Percentiles rank a stretch among this genome's conserved stretches.
phyloP scores from a whole-genome alignment of 1,139 yeast genomes.

The Candida gigantensis region DNA sequence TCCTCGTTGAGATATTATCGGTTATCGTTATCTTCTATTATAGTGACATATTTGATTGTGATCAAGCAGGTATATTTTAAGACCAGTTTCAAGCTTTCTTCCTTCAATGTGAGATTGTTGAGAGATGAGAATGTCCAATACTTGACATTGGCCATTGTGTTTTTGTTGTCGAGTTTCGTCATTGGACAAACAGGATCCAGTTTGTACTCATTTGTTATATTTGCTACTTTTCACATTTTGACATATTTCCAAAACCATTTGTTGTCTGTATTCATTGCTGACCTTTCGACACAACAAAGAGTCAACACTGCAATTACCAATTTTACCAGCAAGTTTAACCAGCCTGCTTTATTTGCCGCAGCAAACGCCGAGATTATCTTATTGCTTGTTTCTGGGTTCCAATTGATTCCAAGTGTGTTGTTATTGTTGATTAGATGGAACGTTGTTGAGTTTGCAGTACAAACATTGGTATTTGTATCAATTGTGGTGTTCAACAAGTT shows the following conservation, averaged over 20 bases:
- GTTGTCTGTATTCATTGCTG: constrained; percentile 23
- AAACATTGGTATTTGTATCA: constrained; percentile 24
- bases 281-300: constrained; percentile 21
- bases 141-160: constrained; percentile 41
- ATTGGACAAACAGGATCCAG: constrained; percentile 38
- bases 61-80: constrained; percentile 47
- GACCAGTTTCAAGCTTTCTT: constrained; percentile 16
- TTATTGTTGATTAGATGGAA: constrained; percentile 26
- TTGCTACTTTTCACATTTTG: constrained; percentile 56
- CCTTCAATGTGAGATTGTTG: constrained; percentile 19
- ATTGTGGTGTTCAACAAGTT: constrained; percentile 47
- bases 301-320: constrained; percentile 28
- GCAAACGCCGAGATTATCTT: constrained; percentile 45
- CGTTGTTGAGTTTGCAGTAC: constrained; percentile 18
- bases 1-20: constrained; percentile 36
- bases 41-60: constrained; percentile 49
- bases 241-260: constrained; percentile 46
- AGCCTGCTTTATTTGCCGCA: constrained; percentile 48
- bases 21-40: constrained; percentile 40
- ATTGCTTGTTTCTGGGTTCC: constrained; percentile 14
- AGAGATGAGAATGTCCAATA: constrained; percentile 56
- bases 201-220: constrained; percentile 56
- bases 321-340: constrained; percentile 44
- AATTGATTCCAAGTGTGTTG: constrained; percentile 14
- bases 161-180: constrained; percentile 32